Evolutionary conservation across 2,329 filamentous ascomycete species (phyloP).

Genomic region (Xylaria sp.): DNA sequence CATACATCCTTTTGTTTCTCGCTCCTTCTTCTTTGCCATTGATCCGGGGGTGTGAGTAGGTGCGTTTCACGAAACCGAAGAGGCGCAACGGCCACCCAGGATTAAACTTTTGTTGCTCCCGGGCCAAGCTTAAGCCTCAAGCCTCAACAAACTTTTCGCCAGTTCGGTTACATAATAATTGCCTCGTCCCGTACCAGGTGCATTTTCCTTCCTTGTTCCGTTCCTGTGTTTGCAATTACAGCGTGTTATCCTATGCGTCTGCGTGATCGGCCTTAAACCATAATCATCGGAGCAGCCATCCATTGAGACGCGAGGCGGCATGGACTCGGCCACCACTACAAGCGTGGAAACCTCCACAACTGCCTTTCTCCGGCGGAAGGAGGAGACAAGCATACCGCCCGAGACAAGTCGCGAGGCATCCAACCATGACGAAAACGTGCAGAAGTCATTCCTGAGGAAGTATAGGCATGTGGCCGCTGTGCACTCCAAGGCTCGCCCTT

Average conservation of each 20-base stretch:
- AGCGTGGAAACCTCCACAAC: slow-evolving; percentile 39
- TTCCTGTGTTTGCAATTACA: not conserved
- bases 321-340: slow-evolving; percentile 51
- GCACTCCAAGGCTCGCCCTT: slow-evolving; percentile 73
- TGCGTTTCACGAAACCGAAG: not conserved
- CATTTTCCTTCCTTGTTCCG: not conserved
- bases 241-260: not conserved
- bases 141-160: slow-evolving; percentile 2
- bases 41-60: not conserved
- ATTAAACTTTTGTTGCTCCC: not conserved
- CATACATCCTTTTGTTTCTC: not conserved
- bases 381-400: slow-evolving; percentile 15
- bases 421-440: slow-evolving; percentile 36
- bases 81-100: not conserved
- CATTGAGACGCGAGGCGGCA: slow-evolving; percentile 25
- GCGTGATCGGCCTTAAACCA: not conserved
- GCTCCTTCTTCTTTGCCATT: not conserved
- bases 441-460: slow-evolving; percentile 59
- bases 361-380: slow-evolving; percentile 34
- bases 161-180: slow-evolving; percentile 6
- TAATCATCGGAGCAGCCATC: not conserved
- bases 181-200: not conserved
- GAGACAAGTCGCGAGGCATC: not conserved
- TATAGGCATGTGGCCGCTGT: slow-evolving; percentile 93
- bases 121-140: not conserved